Base-by-base conservation (phyloP, 345 rosid genomes). In the Moricandia arvensis region DNA sequence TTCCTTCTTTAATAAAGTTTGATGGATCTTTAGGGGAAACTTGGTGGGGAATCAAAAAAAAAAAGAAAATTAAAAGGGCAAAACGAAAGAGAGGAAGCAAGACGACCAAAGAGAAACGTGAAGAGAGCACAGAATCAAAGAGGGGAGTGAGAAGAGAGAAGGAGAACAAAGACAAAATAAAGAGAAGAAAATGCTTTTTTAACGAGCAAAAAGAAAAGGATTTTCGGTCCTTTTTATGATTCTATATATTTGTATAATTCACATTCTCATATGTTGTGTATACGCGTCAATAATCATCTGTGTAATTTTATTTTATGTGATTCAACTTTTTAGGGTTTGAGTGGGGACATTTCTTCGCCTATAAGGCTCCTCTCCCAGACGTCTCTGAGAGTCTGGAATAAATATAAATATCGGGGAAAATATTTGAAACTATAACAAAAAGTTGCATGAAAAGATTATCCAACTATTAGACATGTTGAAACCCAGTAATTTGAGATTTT, bases 311-410 rank as follows among this genome's bases (percentile, higher is more conserved):
- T n/a, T 21, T 21, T 70, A 70, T 77, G 54, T 73, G 83, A 75
- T 81, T 87, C 83, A 82, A 67, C 59, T 78, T 72, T 85, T 87
- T 86, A 86, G 91, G 93, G 97, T 83, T 85, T 80, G 80, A 81
- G 88, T 82, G 89, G 90, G 30, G 79, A 80, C 75, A 73, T 80
- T 80, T 72, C 94, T 89, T 89, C 77, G 60, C 79, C 82, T 61
- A 63, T 82, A 88, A 90, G 87, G 76, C 84, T 87, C 75, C 89
- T 80, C 75, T 77, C 70, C 12, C 26, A 70, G 68, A 24, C 71
- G 63, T 76, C 76, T 59, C 74, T 67, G 53, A n/a, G 73, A 72
- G 54, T 66, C 72, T 67, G 53, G 69, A 66, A 49, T 66, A 49
- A 4, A 66, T 34, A 61, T 63, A 63, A 43, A n/a, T 66, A 66